Evolutionary conservation across 2,329 filamentous ascomycete species (phyloP), one percentile per base, ranked within the genome.

Genomic region (Hymenoscyphus scutula): DNA sequence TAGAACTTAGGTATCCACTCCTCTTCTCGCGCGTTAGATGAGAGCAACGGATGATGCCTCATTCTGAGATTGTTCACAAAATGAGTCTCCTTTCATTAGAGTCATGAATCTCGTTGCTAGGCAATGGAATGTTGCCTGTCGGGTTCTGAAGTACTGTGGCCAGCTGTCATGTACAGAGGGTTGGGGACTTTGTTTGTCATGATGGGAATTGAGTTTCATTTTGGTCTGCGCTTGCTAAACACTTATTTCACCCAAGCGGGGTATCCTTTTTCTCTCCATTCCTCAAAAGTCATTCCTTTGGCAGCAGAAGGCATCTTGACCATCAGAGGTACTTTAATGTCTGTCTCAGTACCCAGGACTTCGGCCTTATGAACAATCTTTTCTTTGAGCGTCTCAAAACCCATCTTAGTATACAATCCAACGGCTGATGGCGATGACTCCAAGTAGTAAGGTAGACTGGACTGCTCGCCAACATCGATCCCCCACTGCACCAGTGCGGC

Each of bases 401-500:
- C 56, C 56, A 58, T 58, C 56, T 58, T 58, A 1, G 41, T 45
- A 27, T 58, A 58, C 38, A 58, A 23, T n/a, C 27, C 23, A 13
- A 30, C 41, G 0, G 56, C 45, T 13, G 38, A 48, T 8, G 56
- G 56, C 23, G 56, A 58, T 5, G 56, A 51, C 7, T 58, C 56
- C 8, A 58, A 48, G 27, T 58, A 58, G 23, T 51, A 29, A 3
- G 56, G 56, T 11, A 58, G 17, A 5, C 56, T 29, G 2, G 41
- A 34, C 17, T 58, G 15, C 30, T 58, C 27, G 19, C 56, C 27
- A 45, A 51, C 23, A 15, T 58, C 41, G 27, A 38, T 38, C 5
- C 56, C 38, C 56, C 56, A 58, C 32, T 58, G 56, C 5, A 58
- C 56, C 13, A 58, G 38, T 3, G 56, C 56, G 13, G 56, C 56